Percentiles rank a stretch among this genome's conserved stretches.
Conservation (phyloP, 371 early-diverging fungal genomes). For the Entomophthora muscae region DNA sequence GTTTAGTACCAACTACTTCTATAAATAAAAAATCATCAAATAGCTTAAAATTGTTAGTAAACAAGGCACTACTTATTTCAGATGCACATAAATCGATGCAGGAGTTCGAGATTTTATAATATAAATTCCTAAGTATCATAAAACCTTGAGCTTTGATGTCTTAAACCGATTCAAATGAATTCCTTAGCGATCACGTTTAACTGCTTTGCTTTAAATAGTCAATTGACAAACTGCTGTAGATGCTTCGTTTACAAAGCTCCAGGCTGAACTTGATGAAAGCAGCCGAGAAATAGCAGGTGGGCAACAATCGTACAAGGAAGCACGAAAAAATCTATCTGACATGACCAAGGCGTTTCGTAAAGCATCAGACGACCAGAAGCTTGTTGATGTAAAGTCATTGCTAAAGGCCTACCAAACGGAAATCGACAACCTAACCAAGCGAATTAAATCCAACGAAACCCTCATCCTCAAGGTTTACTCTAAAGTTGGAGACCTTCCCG, state of each 20-base stretch:
- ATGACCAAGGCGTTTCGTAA: slow-evolving; percentile 70
- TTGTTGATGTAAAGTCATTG: slow-evolving; percentile 45
- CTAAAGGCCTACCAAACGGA: slow-evolving; percentile 78
- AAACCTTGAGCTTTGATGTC: too few relatives aligned
- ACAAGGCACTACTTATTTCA: too few relatives aligned
- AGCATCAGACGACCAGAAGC: slow-evolving; percentile 54
- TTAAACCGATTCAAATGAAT: too few relatives aligned
- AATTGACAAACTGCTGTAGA: too few relatives aligned
- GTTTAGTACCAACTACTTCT: too few relatives aligned
- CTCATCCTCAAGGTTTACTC: slow-evolving; percentile 66
- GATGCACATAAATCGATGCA: too few relatives aligned
- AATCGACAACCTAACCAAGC: slow-evolving; percentile 70
- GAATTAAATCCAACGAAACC: slow-evolving; percentile 69
- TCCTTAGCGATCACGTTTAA: too few relatives aligned
- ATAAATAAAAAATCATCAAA: too few relatives aligned
- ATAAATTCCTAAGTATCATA: too few relatives aligned
- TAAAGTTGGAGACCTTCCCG: slow-evolving; percentile 62
- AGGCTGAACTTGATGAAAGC: slow-evolving; percentile 46
- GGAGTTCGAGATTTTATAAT: too few relatives aligned
- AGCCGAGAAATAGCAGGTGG: slow-evolving; percentile 53
- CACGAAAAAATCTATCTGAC: slow-evolving; percentile 70
- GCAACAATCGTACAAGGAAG: slow-evolving; percentile 49
- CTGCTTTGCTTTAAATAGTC: too few relatives aligned
- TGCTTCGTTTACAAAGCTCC: slow-evolving; percentile 16
- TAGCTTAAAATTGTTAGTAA: too few relatives aligned